These are phyloP conservation scores for Monilinia fructigena DNA, from an alignment of 2,329 filamentous ascomycete species.

Conservation along the genomic window DNA sequence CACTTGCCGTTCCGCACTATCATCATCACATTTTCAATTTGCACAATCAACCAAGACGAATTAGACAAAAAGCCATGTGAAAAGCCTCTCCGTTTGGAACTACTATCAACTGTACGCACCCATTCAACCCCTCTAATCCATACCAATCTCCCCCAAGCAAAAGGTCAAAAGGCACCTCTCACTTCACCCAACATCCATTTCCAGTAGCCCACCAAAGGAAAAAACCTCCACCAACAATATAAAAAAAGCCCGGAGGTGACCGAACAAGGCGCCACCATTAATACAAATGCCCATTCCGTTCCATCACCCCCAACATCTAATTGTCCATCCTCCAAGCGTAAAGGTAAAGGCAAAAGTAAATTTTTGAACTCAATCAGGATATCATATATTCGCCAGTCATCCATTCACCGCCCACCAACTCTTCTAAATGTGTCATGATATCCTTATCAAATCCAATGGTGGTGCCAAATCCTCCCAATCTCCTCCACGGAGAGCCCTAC, in stretches of 20 bases:
- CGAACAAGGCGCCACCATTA: conserved; percentile 18
- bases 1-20: neutral
- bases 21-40: neutral
- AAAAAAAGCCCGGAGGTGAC: neutral
- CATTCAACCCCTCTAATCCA: conserved; percentile 3
- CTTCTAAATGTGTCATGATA: conserved; percentile 22
- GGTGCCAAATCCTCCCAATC: conserved; percentile 9
- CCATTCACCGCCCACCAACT: conserved; percentile 14
- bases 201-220: neutral
- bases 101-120: conserved; percentile 5
- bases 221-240: neutral
- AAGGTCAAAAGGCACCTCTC: neutral
- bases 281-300: conserved; percentile 17
- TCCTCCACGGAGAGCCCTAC: conserved; percentile 19
- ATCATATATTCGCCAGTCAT: conserved; percentile 23
- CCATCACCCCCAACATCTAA: conserved; percentile 15
- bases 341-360: conserved; percentile 16
- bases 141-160: neutral
- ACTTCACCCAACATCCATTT: neutral
- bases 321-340: neutral
- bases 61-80: neutral
- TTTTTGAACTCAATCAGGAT: conserved; percentile 16
- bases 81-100: neutral
- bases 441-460: conserved; percentile 14
- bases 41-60: neutral